phyloP scores from a whole-genome alignment of 2,329 filamentous ascomycete species.

The Cytospora piceae region DNA sequence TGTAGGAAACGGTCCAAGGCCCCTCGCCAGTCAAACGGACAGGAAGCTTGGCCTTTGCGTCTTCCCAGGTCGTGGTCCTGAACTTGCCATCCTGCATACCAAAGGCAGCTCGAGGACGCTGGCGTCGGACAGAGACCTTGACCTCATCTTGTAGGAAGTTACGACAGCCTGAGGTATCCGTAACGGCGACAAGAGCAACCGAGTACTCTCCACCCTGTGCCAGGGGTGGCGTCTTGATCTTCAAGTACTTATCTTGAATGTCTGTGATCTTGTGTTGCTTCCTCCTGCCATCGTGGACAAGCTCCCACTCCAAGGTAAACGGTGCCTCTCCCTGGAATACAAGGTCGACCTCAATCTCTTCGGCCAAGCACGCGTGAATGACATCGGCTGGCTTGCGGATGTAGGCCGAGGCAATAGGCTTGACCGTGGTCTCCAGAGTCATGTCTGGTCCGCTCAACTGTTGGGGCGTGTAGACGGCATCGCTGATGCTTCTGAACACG shows the following conservation, averaged over 20 bases:
- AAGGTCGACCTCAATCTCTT: constrained; percentile 70
- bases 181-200: constrained; percentile 81
- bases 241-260: constrained; percentile 66
- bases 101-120: constrained; percentile 85
- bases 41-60: constrained; percentile 73
- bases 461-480: constrained; percentile 76
- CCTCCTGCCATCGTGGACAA: constrained; percentile 86
- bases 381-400: constrained; percentile 59
- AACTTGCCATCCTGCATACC: constrained; percentile 82
- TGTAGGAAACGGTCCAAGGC: constrained; percentile 81
- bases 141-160: constrained; percentile 82
- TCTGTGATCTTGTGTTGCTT: constrained; percentile 67
- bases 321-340: constrained; percentile 83
- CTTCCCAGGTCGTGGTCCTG: constrained; percentile 75
- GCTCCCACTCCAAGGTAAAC: constrained; percentile 88
- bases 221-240: constrained; percentile 75
- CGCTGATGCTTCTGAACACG: constrained; percentile 78
- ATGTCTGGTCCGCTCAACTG: constrained; percentile 64
- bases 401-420: constrained; percentile 84
- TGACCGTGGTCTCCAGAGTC: constrained; percentile 84
- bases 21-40: constrained; percentile 82
- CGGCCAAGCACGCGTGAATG: constrained; percentile 79
- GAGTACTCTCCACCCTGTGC: constrained; percentile 87
- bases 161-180: constrained; percentile 85
- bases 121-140: constrained; percentile 84